Conservation (phyloP, 129 eudicot genomes). For the Flaveria trinervia region DNA sequence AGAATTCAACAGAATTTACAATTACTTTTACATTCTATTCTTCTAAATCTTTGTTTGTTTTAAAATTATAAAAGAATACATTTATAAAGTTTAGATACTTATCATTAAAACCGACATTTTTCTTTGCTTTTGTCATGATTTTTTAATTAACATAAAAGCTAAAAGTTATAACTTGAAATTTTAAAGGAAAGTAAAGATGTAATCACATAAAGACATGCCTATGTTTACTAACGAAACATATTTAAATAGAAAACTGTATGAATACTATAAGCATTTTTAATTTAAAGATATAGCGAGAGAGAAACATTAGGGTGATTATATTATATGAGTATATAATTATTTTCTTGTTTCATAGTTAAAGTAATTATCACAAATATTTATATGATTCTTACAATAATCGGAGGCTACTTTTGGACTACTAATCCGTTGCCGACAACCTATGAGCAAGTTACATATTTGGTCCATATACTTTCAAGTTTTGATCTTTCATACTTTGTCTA, state of each 20-base stretch:
- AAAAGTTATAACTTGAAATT: too few relatives aligned
- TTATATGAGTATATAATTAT: too few relatives aligned
- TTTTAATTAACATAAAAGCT: too few relatives aligned
- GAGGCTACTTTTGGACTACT: not conserved
- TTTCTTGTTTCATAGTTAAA: too few relatives aligned
- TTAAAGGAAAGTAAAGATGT: not conserved
- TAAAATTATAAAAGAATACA: not conserved
- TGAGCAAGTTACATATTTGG: not conserved
- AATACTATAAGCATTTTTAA: too few relatives aligned
- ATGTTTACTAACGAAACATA: too few relatives aligned
- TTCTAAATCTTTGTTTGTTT: too few relatives aligned
- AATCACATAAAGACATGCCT: not conserved
- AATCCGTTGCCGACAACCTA: constrained; percentile 29
- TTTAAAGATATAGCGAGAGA: too few relatives aligned
- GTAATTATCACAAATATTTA: too few relatives aligned
- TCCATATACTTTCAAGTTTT: constrained; percentile 4
- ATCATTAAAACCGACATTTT: not conserved
- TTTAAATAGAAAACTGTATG: too few relatives aligned
- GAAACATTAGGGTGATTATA: too few relatives aligned
- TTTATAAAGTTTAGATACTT: not conserved
- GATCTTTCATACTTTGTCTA: not conserved
- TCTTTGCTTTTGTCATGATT: not conserved
- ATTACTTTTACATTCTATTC: not conserved
- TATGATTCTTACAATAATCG: not conserved
- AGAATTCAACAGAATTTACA: constrained; percentile 11